These are phyloP conservation scores for Camptophora hylomeconis DNA, from an alignment of 2,329 filamentous ascomycete genomes.

Conservation along the genomic window DNA sequence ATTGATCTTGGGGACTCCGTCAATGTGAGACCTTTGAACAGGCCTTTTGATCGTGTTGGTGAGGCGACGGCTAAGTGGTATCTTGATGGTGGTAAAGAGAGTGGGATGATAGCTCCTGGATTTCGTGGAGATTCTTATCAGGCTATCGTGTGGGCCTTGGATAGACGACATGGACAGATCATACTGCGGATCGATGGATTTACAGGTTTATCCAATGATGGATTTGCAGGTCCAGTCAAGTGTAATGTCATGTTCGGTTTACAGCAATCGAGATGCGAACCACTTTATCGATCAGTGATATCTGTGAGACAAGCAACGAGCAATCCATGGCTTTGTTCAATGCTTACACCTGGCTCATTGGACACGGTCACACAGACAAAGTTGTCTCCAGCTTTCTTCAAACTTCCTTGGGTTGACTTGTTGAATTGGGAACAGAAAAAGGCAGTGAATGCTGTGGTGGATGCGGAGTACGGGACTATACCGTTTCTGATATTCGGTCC, in stretches of 20 bases:
- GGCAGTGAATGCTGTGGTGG: conserved; percentile 30
- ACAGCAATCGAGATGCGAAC: conserved; percentile 10
- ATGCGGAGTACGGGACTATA: conserved; percentile 29
- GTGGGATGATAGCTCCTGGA: conserved; percentile 14
- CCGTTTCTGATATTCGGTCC: conserved; percentile 37
- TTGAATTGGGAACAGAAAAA: conserved; percentile 38
- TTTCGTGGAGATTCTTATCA: conserved; percentile 18
- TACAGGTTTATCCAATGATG: too few species aligned
- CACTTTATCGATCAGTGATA: conserved; percentile 24
- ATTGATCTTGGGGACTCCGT: conserved; percentile 18
- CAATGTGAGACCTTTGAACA: conserved; percentile 17
- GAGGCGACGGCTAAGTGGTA: conserved; percentile 3
- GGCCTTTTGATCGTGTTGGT: conserved; percentile 7
- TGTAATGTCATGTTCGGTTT: conserved; percentile 18
- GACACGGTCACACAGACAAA: conserved; percentile 27
- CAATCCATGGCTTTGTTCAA: conserved; percentile 18
- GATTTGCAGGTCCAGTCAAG: too few species aligned
- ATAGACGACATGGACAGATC: conserved; percentile 13
- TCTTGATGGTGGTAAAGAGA: conserved; percentile 9
- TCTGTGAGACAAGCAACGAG: conserved; percentile 21
- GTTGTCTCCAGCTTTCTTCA: conserved; percentile 24
- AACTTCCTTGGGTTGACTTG: conserved; percentile 26
- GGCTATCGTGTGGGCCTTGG: conserved; percentile 17
- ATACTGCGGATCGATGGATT: conserved; percentile 11
- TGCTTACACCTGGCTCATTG: conserved; percentile 30